Evolutionary conservation across 2,329 filamentous ascomycete genomes (phyloP).

Genomic region (Diaporthe australafricana): DNA sequence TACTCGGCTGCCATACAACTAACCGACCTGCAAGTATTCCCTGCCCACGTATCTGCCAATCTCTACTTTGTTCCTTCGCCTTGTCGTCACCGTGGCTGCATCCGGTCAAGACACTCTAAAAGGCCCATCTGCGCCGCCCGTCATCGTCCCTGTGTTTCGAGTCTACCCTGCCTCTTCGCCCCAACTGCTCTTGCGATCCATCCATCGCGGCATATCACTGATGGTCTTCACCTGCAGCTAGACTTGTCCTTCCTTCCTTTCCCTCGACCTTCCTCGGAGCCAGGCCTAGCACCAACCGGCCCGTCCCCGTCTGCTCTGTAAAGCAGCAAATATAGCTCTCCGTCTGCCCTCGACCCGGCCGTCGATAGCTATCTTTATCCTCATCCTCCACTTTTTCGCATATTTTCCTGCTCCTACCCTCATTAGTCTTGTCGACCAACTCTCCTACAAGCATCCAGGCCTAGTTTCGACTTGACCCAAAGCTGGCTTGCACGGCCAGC

Average conservation of each 20-base stretch:
- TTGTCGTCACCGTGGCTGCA: slow-evolving; percentile 18
- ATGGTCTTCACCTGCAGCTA: slow-evolving; percentile 1
- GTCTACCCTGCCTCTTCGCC: slow-evolving; percentile 26
- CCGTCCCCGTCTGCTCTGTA: not conserved
- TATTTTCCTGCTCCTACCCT: slow-evolving; percentile 1
- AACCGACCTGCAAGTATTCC: slow-evolving; percentile 18
- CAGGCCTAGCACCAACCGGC: slow-evolving; percentile 7
- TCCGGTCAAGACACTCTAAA: slow-evolving; percentile 35
- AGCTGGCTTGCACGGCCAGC: slow-evolving; percentile 35
- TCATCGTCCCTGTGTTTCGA: slow-evolving; percentile 32
- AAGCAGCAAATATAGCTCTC: slow-evolving; percentile 25
- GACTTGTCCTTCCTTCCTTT: not conserved
- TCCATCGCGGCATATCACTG: slow-evolving; percentile 8
- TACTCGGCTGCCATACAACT: slow-evolving; percentile 21
- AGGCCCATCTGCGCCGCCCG: slow-evolving; percentile 35
- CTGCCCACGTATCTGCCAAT: not conserved
- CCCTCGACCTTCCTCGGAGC: slow-evolving; percentile 11
- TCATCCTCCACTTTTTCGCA: slow-evolving; percentile 27
- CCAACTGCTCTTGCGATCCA: slow-evolving; percentile 22
- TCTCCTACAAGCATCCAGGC: slow-evolving; percentile 29
- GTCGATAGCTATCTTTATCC: slow-evolving; percentile 32
- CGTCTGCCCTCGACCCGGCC: slow-evolving; percentile 22
- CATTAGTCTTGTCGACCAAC: slow-evolving; percentile 6
- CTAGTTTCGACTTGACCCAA: slow-evolving; percentile 32
- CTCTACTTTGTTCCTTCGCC: slow-evolving; percentile 1